Evolutionary conservation across 768 basidiomycete species (phyloP).

Genomic region (Xerocomellus amylosporus): DNA sequence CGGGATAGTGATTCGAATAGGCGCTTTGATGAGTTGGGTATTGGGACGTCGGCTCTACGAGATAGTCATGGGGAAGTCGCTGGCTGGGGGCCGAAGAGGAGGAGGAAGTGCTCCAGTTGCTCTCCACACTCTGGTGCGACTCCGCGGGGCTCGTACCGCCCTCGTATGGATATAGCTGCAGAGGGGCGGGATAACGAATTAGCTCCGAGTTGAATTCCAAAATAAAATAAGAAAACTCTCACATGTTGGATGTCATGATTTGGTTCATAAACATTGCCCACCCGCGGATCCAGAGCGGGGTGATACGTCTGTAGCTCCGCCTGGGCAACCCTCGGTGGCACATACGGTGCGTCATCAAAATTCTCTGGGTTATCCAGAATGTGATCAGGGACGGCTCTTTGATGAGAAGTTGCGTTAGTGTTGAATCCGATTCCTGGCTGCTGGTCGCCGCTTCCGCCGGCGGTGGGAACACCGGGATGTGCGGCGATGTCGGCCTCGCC

Average conservation of each 20-base stretch:
- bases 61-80: slow-evolving; percentile 9
- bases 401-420: slow-evolving; percentile 8
- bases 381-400: slow-evolving; percentile 8
- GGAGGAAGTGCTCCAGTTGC: slow-evolving; percentile 28
- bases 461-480: slow-evolving; percentile 10
- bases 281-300: slow-evolving; percentile 15
- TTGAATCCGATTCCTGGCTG: slow-evolving; percentile 13
- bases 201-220: not conserved
- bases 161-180: slow-evolving; percentile 20
- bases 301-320: slow-evolving; percentile 16
- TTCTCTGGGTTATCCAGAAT: slow-evolving; percentile 16
- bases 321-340: slow-evolving; percentile 27
- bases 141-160: slow-evolving; percentile 24
- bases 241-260: slow-evolving; percentile 20
- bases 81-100: slow-evolving; percentile 23
- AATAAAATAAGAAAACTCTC: slow-evolving; percentile 4
- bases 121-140: slow-evolving; percentile 23
- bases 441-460: slow-evolving; percentile 14
- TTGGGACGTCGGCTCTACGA: slow-evolving; percentile 2
- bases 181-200: not conserved
- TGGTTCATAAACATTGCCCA: slow-evolving; percentile 4
- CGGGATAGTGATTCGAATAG: slow-evolving; percentile 23
- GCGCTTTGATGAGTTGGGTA: slow-evolving; percentile 1
- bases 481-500: slow-evolving; percentile 21
- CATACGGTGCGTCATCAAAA: slow-evolving; percentile 31